Conservation (phyloP, 345 rosid species). For the Dovyalis caffra region DNA sequence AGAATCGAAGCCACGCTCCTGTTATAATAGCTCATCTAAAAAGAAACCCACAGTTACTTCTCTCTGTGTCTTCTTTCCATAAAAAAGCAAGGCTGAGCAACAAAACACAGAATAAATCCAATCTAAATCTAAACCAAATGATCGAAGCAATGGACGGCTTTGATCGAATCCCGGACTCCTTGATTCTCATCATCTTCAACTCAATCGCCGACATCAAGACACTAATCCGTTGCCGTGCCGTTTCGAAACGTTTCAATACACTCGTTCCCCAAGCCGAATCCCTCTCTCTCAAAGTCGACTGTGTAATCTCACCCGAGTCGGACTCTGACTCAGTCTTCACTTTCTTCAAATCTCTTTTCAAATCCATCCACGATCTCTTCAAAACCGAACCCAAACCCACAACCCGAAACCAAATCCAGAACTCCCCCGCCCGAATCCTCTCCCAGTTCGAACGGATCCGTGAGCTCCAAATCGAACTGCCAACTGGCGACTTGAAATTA, state of each 20-base stretch:
- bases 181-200: constrained; percentile 47
- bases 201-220: constrained; percentile 45
- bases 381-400: constrained; percentile 6
- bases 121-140: background rate
- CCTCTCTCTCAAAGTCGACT: constrained; percentile 45
- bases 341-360: constrained; percentile 28
- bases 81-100: background rate
- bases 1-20: background rate
- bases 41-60: background rate
- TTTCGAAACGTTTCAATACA: constrained; percentile 48
- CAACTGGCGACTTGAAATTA: constrained; percentile 36
- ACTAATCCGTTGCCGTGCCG: constrained; percentile 43
- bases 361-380: constrained; percentile 26
- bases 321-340: constrained; percentile 30
- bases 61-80: background rate
- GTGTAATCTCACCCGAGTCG: constrained; percentile 41
- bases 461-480: constrained; percentile 41
- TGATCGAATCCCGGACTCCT: constrained; percentile 46
- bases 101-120: background rate
- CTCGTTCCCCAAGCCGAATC: constrained; percentile 47
- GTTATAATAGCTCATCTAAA: background rate
- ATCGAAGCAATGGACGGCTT: constrained; percentile 37
- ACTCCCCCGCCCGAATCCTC: constrained; percentile 37
- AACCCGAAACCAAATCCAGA: background rate
- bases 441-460: constrained; percentile 38